These are phyloP conservation scores for Neocatenulostroma microsporum DNA, from an alignment of 2,329 filamentous ascomycete species.

Conservation along the genomic window DNA sequence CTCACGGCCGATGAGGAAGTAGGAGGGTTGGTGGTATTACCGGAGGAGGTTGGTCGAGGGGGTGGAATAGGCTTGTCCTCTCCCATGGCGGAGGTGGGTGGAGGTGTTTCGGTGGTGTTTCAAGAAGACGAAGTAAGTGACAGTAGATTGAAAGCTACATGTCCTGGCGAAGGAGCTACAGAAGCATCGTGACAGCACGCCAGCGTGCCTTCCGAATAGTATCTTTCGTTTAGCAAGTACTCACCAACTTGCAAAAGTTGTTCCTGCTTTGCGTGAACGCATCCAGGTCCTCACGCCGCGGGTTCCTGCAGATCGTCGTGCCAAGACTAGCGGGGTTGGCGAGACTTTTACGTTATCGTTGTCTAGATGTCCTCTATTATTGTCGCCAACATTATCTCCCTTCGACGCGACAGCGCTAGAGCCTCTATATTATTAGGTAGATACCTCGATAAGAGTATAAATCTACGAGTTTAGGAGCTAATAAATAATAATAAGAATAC, in stretches of 20 bases:
- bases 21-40: neutral
- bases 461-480: too few species aligned
- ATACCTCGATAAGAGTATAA: too few species aligned
- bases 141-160: neutral
- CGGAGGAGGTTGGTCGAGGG: constrained; percentile 3
- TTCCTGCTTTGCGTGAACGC: neutral
- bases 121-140: neutral
- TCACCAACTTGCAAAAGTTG: neutral
- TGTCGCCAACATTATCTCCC: too few species aligned
- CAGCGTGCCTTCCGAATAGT: neutral
- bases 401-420: too few species aligned
- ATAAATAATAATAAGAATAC: too few species aligned
- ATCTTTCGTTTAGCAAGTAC: neutral
- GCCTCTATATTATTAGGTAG: too few species aligned
- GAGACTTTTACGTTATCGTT: neutral
- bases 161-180: too few species aligned
- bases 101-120: neutral
- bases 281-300: too few species aligned
- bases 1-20: neutral
- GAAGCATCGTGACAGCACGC: too few species aligned
- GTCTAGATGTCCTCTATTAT: neutral
- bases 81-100: neutral
- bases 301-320: neutral
- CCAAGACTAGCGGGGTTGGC: too few species aligned
- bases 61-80: constrained; percentile 5